Conservation (phyloP, 148 eudicot species). For the Diospyros lotus region DNA sequence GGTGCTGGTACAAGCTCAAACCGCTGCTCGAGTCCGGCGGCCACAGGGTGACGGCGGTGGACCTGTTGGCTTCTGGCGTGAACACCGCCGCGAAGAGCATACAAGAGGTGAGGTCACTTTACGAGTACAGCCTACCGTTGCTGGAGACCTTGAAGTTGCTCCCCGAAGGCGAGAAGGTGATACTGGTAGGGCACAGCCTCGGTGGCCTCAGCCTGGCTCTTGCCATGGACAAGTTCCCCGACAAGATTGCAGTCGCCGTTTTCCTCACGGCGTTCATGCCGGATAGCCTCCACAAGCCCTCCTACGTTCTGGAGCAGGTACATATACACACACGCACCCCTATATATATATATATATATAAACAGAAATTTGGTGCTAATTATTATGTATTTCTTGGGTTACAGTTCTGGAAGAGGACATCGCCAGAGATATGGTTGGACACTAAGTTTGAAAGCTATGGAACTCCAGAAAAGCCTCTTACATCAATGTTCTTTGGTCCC, state of each 20-base stretch:
- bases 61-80: conserved; percentile 23
- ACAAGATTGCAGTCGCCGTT: conserved; percentile 22
- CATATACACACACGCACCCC: too few species aligned
- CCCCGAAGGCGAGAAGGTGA: conserved; percentile 23
- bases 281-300: conserved; percentile 15
- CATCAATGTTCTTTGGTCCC: conserved; percentile 29
- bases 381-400: background rate
- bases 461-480: conserved; percentile 19
- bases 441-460: conserved; percentile 25
- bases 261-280: conserved; percentile 25
- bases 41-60: conserved; percentile 24
- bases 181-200: conserved; percentile 27
- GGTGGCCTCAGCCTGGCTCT: conserved; percentile 30
- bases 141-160: background rate
- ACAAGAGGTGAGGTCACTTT: too few species aligned
- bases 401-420: conserved; percentile 11
- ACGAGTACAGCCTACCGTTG: background rate
- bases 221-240: conserved; percentile 35
- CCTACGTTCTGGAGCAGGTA: conserved; percentile 28
- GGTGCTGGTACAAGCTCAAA: conserved; percentile 30
- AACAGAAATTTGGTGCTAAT: too few species aligned
- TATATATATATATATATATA: too few species aligned
- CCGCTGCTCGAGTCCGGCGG: conserved; percentile 22
- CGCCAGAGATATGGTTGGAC: conserved; percentile 28
- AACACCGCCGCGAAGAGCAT: background rate